A percentile compares a stretch with the other conserved stretches of the same genome.
Conservation (phyloP, 345 rosid species). For the Trapa bicornis region DNA sequence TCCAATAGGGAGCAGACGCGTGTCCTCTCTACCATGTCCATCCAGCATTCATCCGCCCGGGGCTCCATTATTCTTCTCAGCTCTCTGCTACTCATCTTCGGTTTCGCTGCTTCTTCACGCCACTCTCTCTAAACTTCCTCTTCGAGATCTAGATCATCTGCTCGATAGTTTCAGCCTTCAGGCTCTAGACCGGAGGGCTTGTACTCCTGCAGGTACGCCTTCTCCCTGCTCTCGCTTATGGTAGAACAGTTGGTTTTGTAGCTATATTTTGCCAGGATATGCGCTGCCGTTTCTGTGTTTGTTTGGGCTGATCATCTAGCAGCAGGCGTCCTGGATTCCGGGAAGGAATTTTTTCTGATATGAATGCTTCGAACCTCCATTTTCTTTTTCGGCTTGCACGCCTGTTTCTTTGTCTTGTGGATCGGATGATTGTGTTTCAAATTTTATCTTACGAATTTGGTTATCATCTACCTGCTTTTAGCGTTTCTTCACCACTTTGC, state of each 20-base stretch:
- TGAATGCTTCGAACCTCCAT: neutral
- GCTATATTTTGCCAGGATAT: too few relatives aligned
- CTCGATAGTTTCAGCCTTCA: constrained; percentile 3
- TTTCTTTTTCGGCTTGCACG: neutral
- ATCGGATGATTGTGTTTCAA: neutral
- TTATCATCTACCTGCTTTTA: neutral
- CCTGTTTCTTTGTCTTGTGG: neutral
- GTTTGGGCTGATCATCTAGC: neutral
- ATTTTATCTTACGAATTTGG: neutral
- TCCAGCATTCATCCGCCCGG: too few relatives aligned
- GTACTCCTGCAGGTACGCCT: constrained; percentile 27
- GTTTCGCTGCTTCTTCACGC: too few relatives aligned
- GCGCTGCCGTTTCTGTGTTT: neutral
- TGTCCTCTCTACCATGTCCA: too few relatives aligned
- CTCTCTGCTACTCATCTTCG: too few relatives aligned
- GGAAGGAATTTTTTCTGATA: neutral
- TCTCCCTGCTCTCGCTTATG: constrained; percentile 8
- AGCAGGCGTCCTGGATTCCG: neutral
- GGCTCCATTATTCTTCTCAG: too few relatives aligned
- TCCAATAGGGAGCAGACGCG: too few relatives aligned
- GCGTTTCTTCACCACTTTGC: too few relatives aligned
- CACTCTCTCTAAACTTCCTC: neutral
- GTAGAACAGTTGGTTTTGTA: neutral
- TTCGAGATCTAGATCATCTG: constrained; percentile 22
- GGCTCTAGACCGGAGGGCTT: neutral